Conservation (phyloP, 371 early-diverging fungal genomes). For the Actinomucor elegans region DNA sequence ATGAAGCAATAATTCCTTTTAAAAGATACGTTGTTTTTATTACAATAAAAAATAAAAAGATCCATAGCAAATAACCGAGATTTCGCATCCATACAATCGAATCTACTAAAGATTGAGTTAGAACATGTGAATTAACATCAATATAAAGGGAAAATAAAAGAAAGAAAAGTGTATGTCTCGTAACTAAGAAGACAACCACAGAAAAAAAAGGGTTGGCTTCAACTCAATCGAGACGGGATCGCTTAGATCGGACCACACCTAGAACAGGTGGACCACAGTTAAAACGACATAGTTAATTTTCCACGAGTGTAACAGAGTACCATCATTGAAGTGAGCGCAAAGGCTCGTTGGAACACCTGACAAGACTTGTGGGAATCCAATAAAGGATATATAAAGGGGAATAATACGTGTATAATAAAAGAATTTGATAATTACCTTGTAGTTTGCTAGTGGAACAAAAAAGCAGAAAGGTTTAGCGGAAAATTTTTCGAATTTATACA, state of each 20-base stretch:
- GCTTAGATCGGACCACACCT: slow-evolving; percentile 22
- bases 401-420: slow-evolving; percentile 8
- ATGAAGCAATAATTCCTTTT: no score
- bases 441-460: not conserved
- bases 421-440: slow-evolving; percentile 19
- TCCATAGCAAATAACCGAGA: no score
- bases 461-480: slow-evolving; percentile 1
- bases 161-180: slow-evolving; percentile 11
- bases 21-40: no score
- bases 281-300: slow-evolving; percentile 26
- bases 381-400: not conserved
- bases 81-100: no score
- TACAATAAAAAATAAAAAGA: no score
- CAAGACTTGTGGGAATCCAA: slow-evolving; percentile 32
- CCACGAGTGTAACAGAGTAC: slow-evolving; percentile 40
- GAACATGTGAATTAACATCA: no score
- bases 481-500: not conserved
- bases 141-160: not conserved
- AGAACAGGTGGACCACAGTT: slow-evolving; percentile 34
- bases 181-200: slow-evolving; percentile 23
- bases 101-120: no score
- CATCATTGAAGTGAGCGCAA: slow-evolving; percentile 23
- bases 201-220: slow-evolving; percentile 22
- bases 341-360: slow-evolving; percentile 29
- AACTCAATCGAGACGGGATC: slow-evolving; percentile 35